These are phyloP conservation scores for Paramecium octaurelia DNA, from an alignment of 73 alveolate species.

Conservation along the genomic window DNA sequence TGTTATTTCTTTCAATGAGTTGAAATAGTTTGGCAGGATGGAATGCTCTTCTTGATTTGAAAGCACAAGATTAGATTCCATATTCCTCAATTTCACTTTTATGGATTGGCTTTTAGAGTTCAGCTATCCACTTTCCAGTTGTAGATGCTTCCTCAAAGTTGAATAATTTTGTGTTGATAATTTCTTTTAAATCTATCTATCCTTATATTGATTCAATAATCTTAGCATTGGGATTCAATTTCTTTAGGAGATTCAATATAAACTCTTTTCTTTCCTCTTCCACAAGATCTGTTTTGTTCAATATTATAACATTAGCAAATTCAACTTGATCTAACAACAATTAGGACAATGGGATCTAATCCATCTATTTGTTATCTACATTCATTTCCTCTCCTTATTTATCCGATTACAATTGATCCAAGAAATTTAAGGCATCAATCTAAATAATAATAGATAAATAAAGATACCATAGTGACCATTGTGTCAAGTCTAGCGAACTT, in stretches of 20 bases:
- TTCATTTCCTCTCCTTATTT: slow-evolving; percentile 49
- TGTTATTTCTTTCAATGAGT: not conserved
- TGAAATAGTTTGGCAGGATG: slow-evolving; percentile 46
- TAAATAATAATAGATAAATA: not conserved
- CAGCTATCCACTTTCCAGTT: slow-evolving; percentile 66
- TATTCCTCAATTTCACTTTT: slow-evolving; percentile 67
- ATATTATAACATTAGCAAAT: slow-evolving; percentile 70
- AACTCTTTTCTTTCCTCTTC: not conserved
- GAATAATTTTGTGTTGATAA: slow-evolving; percentile 59
- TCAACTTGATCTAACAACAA: slow-evolving; percentile 68
- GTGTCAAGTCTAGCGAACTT: slow-evolving; percentile 70
- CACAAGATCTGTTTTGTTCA: slow-evolving; percentile 67
- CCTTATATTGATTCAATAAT: slow-evolving; percentile 56
- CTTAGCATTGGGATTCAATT: slow-evolving; percentile 68
- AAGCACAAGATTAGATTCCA: slow-evolving; percentile 60
- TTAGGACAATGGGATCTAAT: slow-evolving; percentile 42
- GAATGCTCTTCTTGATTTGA: slow-evolving; percentile 63
- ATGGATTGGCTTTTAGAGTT: slow-evolving; percentile 61
- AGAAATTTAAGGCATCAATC: slow-evolving; percentile 61
- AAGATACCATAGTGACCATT: slow-evolving; percentile 65
- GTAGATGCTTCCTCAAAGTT: slow-evolving; percentile 65
- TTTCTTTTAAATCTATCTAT: slow-evolving; percentile 54
- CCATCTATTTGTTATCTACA: slow-evolving; percentile 9
- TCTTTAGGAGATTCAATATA: slow-evolving; percentile 41
- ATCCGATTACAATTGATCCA: slow-evolving; percentile 43